Conservation (phyloP, 768 basidiomycete genomes). For the Tubosaeta sp. region DNA sequence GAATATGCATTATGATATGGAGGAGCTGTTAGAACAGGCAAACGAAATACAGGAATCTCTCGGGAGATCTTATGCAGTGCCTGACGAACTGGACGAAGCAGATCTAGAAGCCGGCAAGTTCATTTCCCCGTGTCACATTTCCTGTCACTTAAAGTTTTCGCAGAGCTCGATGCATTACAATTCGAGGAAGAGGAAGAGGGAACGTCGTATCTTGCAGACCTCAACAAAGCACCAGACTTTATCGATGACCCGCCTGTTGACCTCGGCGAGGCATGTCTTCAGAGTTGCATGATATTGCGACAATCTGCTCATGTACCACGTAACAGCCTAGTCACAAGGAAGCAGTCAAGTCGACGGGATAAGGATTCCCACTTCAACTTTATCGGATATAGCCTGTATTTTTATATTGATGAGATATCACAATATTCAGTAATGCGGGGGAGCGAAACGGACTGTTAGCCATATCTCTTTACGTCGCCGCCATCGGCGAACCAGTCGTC, state of each 20-base stretch:
- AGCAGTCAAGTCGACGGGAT: conserved; percentile 52
- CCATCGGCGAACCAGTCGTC: conserved; percentile 81
- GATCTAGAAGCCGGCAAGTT: conserved; percentile 89
- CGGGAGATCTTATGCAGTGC: conserved; percentile 90
- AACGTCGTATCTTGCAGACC: conserved; percentile 79
- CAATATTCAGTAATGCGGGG: neutral
- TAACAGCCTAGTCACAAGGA: conserved; percentile 45
- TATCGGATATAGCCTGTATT: conserved; percentile 14
- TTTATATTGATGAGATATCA: conserved; percentile 4
- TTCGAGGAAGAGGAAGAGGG: conserved; percentile 91
- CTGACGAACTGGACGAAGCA: conserved; percentile 96
- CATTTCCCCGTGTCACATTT: neutral
- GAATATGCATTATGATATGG: conserved; percentile 98
- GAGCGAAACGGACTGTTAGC: conserved; percentile 34
- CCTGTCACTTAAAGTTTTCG: conserved; percentile 1
- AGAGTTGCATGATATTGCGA: neutral
- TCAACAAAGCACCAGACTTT: conserved; percentile 89
- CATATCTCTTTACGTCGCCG: conserved; percentile 55
- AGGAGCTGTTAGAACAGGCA: conserved; percentile 92
- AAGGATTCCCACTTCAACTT: neutral
- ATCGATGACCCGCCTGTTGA: conserved; percentile 84
- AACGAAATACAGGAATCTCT: conserved; percentile 97
- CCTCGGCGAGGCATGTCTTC: conserved; percentile 47
- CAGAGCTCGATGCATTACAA: conserved; percentile 93
- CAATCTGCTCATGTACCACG: conserved; percentile 1